These are phyloP conservation scores for Hymenoscyphus salicellus DNA, from an alignment of 2,329 filamentous ascomycete genomes.

Conservation along the genomic window DNA sequence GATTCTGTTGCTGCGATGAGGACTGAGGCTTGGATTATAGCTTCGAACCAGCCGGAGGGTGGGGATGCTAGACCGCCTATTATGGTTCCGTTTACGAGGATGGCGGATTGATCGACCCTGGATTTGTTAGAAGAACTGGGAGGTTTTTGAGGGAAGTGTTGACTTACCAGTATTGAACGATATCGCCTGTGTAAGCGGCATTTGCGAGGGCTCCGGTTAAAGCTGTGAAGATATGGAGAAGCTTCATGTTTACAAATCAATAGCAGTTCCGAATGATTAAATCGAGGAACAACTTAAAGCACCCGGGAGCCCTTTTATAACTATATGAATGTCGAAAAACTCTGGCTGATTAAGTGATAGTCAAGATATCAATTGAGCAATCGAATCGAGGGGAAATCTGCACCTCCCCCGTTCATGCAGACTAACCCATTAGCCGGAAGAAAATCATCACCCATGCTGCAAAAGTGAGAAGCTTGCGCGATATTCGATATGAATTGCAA, in stretches of 20 bases:
- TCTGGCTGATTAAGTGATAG: neutral
- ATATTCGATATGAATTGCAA: slow-evolving; percentile 3
- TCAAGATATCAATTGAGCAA: neutral
- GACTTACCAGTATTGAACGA: neutral
- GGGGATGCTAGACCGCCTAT: neutral
- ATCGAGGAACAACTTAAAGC: neutral
- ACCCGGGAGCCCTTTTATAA: neutral
- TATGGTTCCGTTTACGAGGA: neutral
- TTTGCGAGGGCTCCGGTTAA: neutral
- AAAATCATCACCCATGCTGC: too few species aligned
- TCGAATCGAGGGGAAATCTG: neutral
- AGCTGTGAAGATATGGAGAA: neutral
- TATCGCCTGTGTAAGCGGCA: neutral
- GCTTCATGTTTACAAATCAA: neutral
- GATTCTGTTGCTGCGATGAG: neutral
- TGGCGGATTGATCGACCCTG: slow-evolving; percentile 1
- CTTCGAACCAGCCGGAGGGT: neutral
- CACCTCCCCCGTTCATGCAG: neutral
- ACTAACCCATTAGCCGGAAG: neutral
- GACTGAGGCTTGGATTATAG: neutral
- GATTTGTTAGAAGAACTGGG: neutral
- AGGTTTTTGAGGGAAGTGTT: neutral
- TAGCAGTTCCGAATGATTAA: neutral
- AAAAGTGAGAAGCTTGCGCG: neutral
- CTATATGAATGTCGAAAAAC: neutral